Evolutionary conservation across 73 alveolate genomes (phyloP).

Genomic region (Paramecium tetraurelia): DNA sequence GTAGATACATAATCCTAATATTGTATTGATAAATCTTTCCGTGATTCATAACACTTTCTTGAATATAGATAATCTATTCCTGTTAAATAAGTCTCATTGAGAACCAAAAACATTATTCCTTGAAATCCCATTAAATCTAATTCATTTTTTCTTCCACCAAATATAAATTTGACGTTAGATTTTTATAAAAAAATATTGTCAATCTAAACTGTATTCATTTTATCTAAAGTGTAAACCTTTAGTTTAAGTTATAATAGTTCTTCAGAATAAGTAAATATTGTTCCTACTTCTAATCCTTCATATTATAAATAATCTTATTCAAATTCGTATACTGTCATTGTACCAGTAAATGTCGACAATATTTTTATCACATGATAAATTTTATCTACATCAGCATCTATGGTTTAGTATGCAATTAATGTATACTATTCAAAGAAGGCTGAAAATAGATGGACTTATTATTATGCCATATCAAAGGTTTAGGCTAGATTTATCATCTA

Average conservation of each 20-base stretch:
- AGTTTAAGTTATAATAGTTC: neutral
- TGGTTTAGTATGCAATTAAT: neutral
- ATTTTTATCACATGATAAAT: neutral
- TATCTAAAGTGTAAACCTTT: neutral
- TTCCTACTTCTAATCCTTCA: neutral
- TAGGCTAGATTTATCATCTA: neutral
- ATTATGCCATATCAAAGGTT: neutral
- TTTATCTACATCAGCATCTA: neutral
- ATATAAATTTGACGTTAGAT: neutral
- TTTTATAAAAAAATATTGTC: neutral
- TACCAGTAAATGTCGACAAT: neutral
- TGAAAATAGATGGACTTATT: neutral
- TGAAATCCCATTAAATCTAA: neutral
- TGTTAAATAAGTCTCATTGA: neutral
- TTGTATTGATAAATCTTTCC: neutral
- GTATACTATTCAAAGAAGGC: neutral
- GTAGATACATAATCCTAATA: neutral
- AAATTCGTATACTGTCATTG: neutral
- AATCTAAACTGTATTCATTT: neutral
- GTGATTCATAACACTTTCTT: neutral
- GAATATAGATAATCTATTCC: neutral
- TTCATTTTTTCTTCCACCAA: neutral
- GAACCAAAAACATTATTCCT: neutral
- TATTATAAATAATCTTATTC: neutral
- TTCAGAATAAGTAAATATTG: neutral